Percentiles rank a stretch among this genome's conserved stretches.
Evolutionary conservation across 2,329 filamentous ascomycete genomes (phyloP).

Genomic region (Teratosphaeria gauchensis): DNA sequence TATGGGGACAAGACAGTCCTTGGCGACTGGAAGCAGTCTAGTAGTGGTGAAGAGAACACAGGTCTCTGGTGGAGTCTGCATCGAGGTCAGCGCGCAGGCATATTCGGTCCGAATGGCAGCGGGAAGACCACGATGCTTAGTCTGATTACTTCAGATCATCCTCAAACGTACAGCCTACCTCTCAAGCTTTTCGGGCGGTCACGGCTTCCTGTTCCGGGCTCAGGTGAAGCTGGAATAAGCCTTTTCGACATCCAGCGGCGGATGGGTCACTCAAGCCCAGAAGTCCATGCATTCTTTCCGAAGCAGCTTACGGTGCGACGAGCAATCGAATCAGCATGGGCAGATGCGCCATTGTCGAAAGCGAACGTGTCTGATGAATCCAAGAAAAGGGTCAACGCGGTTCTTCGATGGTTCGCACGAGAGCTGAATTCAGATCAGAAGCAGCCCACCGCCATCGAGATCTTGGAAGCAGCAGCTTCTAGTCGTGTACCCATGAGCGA

Average conservation of each 20-base stretch:
- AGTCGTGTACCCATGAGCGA: neutral
- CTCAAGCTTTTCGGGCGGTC: conserved; percentile 77
- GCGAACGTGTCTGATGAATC: conserved; percentile 54
- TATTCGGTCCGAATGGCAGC: conserved; percentile 87
- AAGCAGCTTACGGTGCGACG: conserved; percentile 62
- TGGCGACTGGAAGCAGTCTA: conserved; percentile 64
- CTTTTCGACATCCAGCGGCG: conserved; percentile 87
- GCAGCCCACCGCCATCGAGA: conserved; percentile 5
- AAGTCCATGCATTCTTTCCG: conserved; percentile 90
- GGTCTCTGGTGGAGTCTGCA: conserved; percentile 78
- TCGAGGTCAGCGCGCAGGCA: conserved; percentile 77
- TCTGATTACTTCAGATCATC: conserved; percentile 89
- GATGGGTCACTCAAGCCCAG: conserved; percentile 87
- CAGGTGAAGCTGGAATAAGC: conserved; percentile 63
- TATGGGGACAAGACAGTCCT: conserved; percentile 72
- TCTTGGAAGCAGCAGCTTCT: conserved; percentile 1
- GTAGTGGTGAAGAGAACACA: conserved; percentile 34
- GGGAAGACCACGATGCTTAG: conserved; percentile 94
- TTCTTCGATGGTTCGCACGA: conserved; percentile 64
- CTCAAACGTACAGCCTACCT: conserved; percentile 82
- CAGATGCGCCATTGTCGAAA: conserved; percentile 69
- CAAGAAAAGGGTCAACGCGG: conserved; percentile 53
- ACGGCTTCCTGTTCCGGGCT: conserved; percentile 55
- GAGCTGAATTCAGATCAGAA: conserved; percentile 56
- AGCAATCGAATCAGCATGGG: conserved; percentile 77